Percentiles rank a stretch among this genome's conserved stretches.
Conservation (phyloP, 495 filamentous ascomycete species). For the Patellaria atrata region DNA sequence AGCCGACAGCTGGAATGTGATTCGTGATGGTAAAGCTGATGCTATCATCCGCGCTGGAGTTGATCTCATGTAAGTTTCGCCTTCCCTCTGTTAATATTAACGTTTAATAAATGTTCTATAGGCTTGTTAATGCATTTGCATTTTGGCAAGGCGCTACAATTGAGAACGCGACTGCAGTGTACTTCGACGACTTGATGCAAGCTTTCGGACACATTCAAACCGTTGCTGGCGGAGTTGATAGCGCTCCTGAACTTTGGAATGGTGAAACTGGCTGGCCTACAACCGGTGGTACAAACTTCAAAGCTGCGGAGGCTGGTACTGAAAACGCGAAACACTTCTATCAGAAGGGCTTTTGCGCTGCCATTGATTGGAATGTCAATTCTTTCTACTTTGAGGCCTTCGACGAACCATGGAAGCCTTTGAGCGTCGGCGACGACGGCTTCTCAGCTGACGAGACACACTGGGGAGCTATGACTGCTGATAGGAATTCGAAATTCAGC, state of each 20-base stretch:
- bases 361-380: constrained; percentile 58
- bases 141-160: constrained; percentile 65
- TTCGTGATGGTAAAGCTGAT: constrained; percentile 57
- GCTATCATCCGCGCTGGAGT: constrained; percentile 44
- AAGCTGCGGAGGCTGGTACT: constrained; percentile 46
- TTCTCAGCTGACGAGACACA: constrained; percentile 52
- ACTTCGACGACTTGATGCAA: constrained; percentile 60
- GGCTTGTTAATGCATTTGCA: constrained; percentile 62
- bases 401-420: constrained; percentile 69
- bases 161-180: constrained; percentile 49
- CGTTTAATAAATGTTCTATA: too few species aligned
- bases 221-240: constrained; percentile 37
- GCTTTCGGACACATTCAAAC: constrained; percentile 56
- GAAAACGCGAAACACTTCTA: constrained; percentile 48
- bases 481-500: constrained; percentile 49
- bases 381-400: constrained; percentile 79
- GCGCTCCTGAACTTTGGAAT: constrained; percentile 46
- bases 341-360: constrained; percentile 52
- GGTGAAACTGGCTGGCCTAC: constrained; percentile 66
- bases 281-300: constrained; percentile 49
- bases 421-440: constrained; percentile 53
- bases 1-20: constrained; percentile 75
- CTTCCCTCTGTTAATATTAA: too few species aligned
- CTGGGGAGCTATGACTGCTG: constrained; percentile 59
- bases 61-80: constrained; percentile 43